Evolutionary conservation across 2,329 filamentous ascomycete genomes (phyloP).

Genomic region (Blastomyces emzantsi): DNA sequence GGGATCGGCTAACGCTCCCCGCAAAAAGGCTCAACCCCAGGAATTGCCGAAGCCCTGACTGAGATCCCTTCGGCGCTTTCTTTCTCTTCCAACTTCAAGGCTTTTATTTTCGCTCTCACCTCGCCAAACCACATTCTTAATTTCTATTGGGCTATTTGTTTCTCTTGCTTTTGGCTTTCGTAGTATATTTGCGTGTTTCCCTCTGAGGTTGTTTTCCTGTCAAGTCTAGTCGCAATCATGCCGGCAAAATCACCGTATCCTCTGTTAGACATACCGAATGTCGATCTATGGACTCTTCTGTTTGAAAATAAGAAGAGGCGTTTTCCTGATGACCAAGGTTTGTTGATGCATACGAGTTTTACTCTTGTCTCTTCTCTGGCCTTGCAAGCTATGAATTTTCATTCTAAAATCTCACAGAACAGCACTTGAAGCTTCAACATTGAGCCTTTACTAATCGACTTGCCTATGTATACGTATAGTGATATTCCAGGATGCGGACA

Average conservation of each 20-base stretch:
- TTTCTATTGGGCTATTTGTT: neutral
- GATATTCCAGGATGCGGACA: slow-evolving; percentile 68
- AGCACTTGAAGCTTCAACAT: neutral
- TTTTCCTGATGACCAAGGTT: slow-evolving; percentile 67
- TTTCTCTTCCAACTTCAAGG: neutral
- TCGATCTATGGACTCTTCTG: slow-evolving; percentile 70
- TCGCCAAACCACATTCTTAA: neutral
- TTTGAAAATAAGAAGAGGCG: slow-evolving; percentile 59
- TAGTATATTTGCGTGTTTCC: neutral
- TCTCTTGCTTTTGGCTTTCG: neutral
- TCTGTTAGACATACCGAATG: slow-evolving; percentile 58
- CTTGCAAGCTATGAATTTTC: neutral
- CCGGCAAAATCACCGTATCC: slow-evolving; percentile 59
- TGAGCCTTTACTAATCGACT: neutral
- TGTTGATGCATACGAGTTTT: slow-evolving; percentile 13
- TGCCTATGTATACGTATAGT: slow-evolving; percentile 41
- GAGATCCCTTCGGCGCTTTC: neutral
- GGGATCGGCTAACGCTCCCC: neutral
- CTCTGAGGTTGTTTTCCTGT: neutral
- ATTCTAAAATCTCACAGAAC: neutral
- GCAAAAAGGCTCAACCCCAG: neutral
- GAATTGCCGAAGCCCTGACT: neutral
- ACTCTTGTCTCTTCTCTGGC: neutral
- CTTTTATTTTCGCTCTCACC: neutral
- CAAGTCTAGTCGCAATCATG: slow-evolving; percentile 42